A percentile compares a stretch with the other conserved stretches of the same genome.
These are phyloP conservation scores for Glycine soja DNA, from an alignment of 306 rosid species.

Conservation along the genomic window DNA sequence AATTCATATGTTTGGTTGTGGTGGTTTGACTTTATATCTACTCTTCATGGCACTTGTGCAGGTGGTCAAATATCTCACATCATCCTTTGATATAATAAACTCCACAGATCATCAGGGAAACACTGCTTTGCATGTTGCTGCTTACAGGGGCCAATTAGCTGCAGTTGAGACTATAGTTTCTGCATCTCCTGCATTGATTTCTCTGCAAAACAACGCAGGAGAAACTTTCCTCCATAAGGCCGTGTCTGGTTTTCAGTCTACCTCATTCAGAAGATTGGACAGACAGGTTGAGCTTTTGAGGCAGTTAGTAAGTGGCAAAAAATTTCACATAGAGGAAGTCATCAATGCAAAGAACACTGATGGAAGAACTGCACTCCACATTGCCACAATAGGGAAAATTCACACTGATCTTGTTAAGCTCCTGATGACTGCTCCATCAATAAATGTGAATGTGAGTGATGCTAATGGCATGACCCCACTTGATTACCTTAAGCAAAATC, in stretches of 20 bases:
- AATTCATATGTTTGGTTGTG: background rate
- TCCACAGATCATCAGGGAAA: slow-evolving; percentile 76
- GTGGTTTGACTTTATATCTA: slow-evolving; percentile 4
- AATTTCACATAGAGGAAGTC: slow-evolving; percentile 57
- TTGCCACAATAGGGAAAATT: slow-evolving; percentile 74
- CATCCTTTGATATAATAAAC: slow-evolving; percentile 61
- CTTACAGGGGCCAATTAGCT: slow-evolving; percentile 73
- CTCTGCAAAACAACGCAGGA: slow-evolving; percentile 58
- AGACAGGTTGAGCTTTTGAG: slow-evolving; percentile 71
- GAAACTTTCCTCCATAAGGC: slow-evolving; percentile 86
- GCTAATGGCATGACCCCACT: slow-evolving; percentile 75
- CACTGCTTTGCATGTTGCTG: slow-evolving; percentile 79
- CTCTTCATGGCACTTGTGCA: slow-evolving; percentile 46
- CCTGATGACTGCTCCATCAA: slow-evolving; percentile 62
- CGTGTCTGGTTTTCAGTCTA: slow-evolving; percentile 80
- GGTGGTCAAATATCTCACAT: slow-evolving; percentile 65
- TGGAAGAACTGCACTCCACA: slow-evolving; percentile 77
- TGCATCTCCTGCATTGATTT: slow-evolving; percentile 57
- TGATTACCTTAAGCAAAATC: slow-evolving; percentile 71
- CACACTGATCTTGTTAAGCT: slow-evolving; percentile 81
- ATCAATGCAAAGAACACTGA: slow-evolving; percentile 69
- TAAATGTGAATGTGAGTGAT: slow-evolving; percentile 73
- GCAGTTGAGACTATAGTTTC: slow-evolving; percentile 75
- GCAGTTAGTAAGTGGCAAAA: slow-evolving; percentile 57
- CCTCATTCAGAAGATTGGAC: slow-evolving; percentile 74